Percentiles rank a stretch among this genome's conserved stretches.
These are phyloP conservation scores for Pyrenophora seminiperda DNA, from an alignment of 2,329 filamentous ascomycete species.

Conservation along the genomic window DNA sequence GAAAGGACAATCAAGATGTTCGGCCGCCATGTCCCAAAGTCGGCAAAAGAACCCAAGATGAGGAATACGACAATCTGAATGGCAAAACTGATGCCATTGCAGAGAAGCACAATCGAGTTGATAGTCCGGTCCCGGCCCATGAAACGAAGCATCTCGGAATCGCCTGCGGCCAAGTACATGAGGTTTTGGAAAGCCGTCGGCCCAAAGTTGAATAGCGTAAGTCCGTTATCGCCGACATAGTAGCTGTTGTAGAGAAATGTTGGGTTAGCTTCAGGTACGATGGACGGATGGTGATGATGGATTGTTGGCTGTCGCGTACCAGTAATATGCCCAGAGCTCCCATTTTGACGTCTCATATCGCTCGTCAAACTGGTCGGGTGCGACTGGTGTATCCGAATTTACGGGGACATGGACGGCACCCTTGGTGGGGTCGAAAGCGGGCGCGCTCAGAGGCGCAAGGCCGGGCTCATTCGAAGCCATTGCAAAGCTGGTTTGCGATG, in stretches of 20 bases:
- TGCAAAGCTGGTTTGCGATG: neutral
- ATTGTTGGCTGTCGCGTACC: conserved; percentile 33
- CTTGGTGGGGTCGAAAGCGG: conserved; percentile 26
- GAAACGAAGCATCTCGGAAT: conserved; percentile 60
- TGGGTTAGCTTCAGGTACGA: conserved; percentile 6
- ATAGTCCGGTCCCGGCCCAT: conserved; percentile 54
- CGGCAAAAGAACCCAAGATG: conserved; percentile 60
- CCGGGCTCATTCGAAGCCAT: conserved; percentile 34
- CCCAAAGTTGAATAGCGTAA: conserved; percentile 62
- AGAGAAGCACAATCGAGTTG: conserved; percentile 61
- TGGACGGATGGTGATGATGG: neutral
- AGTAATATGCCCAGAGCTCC: conserved; percentile 65
- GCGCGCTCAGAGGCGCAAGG: conserved; percentile 28
- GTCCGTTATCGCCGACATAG: conserved; percentile 70
- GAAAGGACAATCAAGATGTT: conserved; percentile 65
- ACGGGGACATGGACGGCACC: conserved; percentile 25
- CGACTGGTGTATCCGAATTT: conserved; percentile 51
- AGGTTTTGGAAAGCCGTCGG: conserved; percentile 63
- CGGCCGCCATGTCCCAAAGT: conserved; percentile 67
- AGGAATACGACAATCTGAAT: conserved; percentile 66
- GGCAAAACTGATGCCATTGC: conserved; percentile 71
- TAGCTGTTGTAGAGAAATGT: conserved; percentile 51
- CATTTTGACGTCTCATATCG: conserved; percentile 57
- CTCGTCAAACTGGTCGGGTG: conserved; percentile 61
- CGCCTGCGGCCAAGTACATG: conserved; percentile 64